Percentiles rank a stretch among this genome's conserved stretches.
phyloP scores from a whole-genome alignment of 352 stramenopile genomes.

The Aphanomyces stellatus region DNA sequence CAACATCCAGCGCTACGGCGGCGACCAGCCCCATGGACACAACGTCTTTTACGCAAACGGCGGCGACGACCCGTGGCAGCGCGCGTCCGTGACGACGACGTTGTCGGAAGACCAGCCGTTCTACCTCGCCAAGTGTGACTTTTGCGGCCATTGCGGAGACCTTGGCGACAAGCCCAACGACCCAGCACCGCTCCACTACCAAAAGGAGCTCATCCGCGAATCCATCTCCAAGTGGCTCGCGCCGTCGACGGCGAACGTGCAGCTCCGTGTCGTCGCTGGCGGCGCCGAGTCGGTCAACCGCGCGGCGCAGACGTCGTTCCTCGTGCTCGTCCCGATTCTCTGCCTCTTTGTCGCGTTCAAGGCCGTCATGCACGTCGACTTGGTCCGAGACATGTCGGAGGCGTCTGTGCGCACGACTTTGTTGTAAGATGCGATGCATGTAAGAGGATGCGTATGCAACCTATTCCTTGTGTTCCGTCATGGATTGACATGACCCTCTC shows the following conservation, averaged over 20 bases:
- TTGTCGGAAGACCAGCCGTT: constrained; percentile 50
- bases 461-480: no score
- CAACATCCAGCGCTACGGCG: constrained; percentile 65
- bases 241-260: constrained; percentile 4
- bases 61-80: constrained; percentile 80
- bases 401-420: constrained; percentile 19
- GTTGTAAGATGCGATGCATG: not conserved
- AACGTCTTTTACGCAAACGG: constrained; percentile 82
- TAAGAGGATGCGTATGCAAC: no score
- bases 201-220: constrained; percentile 50
- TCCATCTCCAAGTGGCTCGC: constrained; percentile 62
- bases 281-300: not conserved
- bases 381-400: constrained; percentile 39
- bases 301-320: constrained; percentile 39
- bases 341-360: constrained; percentile 44
- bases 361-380: constrained; percentile 40
- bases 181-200: constrained; percentile 41
- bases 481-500: no score
- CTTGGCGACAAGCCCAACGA: constrained; percentile 28
- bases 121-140: constrained; percentile 61
- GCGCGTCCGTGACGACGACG: constrained; percentile 52
- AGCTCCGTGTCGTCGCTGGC: not conserved
- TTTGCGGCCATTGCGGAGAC: constrained; percentile 79
- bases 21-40: constrained; percentile 53
- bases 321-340: constrained; percentile 64